Conservation (phyloP, 164 flowering plant species). For the Berberis thunbergii region DNA sequence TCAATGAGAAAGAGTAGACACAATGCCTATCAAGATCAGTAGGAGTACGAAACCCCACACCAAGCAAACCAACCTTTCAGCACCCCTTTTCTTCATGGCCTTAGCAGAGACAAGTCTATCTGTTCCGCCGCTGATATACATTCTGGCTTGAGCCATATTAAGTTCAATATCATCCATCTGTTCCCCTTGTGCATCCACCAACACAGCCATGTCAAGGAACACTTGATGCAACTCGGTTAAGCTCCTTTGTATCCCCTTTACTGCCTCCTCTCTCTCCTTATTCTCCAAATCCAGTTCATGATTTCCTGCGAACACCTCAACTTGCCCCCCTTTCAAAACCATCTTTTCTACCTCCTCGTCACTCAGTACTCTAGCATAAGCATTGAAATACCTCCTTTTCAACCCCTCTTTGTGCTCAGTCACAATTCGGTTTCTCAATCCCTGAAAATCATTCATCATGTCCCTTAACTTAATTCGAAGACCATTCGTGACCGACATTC, state of each 20-base stretch:
- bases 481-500: slow-evolving; percentile 51
- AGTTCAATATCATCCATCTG: slow-evolving; percentile 54
- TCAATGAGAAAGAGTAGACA: background rate
- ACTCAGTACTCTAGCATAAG: slow-evolving; percentile 37
- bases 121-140: slow-evolving; percentile 54
- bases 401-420: slow-evolving; percentile 47
- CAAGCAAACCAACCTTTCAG: slow-evolving; percentile 31
- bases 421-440: slow-evolving; percentile 42
- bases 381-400: slow-evolving; percentile 42
- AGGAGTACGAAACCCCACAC: slow-evolving; percentile 38
- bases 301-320: slow-evolving; percentile 26
- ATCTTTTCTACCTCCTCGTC: slow-evolving; percentile 45
- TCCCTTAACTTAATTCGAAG: slow-evolving; percentile 50
- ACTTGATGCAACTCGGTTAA: slow-evolving; percentile 65
- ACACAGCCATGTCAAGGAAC: slow-evolving; percentile 78
- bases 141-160: slow-evolving; percentile 45
- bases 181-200: slow-evolving; percentile 69
- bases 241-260: slow-evolving; percentile 57
- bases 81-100: slow-evolving; percentile 44
- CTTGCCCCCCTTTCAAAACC: slow-evolving; percentile 23
- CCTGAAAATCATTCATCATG: slow-evolving; percentile 53
- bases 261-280: slow-evolving; percentile 56
- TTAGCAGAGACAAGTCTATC: slow-evolving; percentile 46
- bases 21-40: slow-evolving; percentile 39
- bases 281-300: slow-evolving; percentile 28